Evolutionary conservation across 1,284 basidiomycete genomes (phyloP), one percentile per base, ranked within the genome.

Genomic region (Prillingera fragicola): DNA sequence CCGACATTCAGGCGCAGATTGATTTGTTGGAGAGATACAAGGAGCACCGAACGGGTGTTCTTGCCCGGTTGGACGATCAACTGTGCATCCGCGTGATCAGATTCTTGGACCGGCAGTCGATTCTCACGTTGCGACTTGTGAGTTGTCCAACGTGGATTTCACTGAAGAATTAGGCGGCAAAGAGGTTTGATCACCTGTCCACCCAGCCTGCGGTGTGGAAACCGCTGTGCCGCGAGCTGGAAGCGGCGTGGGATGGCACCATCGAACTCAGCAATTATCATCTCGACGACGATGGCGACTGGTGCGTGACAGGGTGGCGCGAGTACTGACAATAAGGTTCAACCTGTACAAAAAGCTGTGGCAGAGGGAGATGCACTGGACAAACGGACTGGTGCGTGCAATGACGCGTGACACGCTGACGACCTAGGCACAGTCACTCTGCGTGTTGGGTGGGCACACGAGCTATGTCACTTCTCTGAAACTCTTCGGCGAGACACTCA

Each of bases 391-490:
- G 21, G 59, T 57, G 32, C 24, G 56, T 48, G 14, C 12, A 5
- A 8, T 21, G 14, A 22, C 8, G n/a, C 8, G 19, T 17, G 3
- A 35, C 18, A 17, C n/a, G 13, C 28, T 33, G 24, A 27, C 22
- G 5, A 12, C n/a, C 12, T 72, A 83, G 56, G 84, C 87, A 0
- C 87, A 91, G 67, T 78, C 74, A 13, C 75, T 92, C 31, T 74
- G 81, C 10, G 82, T 88, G 74, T 75, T 92, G 38, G 78, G 80
- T 33, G 89, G 87, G 0, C 89, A 94, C 59, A 87, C 83, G 6
- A 86, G 83, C 62, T 92, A 90, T 64, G 87, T 87, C 54, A 94
- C 89, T 0, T 86, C 85, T 0, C 73, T 94, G 28, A 76, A 88
- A 24, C 71, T 92, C 27, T 76, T 81, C 47, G 86, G 80, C 68